Conservation (phyloP, 495 filamentous ascomycete genomes). For the Penicillium antarcticum region DNA sequence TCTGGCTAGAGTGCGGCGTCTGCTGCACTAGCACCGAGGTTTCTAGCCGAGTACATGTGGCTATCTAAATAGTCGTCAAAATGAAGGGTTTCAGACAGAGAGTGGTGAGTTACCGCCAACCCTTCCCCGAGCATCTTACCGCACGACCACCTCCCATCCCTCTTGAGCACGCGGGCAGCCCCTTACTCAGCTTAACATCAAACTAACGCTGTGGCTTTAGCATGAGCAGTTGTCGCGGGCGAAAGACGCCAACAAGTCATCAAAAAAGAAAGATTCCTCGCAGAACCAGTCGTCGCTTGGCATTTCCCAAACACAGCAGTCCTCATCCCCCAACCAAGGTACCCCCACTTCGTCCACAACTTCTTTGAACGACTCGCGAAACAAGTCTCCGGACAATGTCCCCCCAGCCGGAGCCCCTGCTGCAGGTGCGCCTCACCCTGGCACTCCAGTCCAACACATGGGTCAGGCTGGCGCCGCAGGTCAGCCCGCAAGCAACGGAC, state of each 20-base stretch:
- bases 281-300: conserved; percentile 43
- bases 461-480: conserved; percentile 31
- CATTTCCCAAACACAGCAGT: conserved; percentile 52
- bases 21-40: conserved; percentile 40
- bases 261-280: conserved; percentile 87
- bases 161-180: conserved; percentile 15
- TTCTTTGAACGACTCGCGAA: conserved; percentile 78
- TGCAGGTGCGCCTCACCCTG: conserved; percentile 12
- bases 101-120: conserved; percentile 69
- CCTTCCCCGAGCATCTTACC: conserved; percentile 11
- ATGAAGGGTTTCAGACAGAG: conserved; percentile 98
- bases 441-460: conserved; percentile 33
- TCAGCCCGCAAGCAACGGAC: conserved; percentile 52
- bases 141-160: conserved; percentile 15
- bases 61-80: conserved; percentile 41
- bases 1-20: conserved; percentile 41
- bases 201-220: conserved; percentile 39
- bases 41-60: conserved; percentile 39
- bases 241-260: conserved; percentile 88
- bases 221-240: conserved; percentile 90
- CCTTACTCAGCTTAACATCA: conserved; percentile 4
- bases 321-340: conserved; percentile 58
- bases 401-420: conserved; percentile 38
- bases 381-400: conserved; percentile 69
- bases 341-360: conserved; percentile 86